phyloP scores from a whole-genome alignment of 768 basidiomycete genomes.

The Suillus cothurnatus region DNA sequence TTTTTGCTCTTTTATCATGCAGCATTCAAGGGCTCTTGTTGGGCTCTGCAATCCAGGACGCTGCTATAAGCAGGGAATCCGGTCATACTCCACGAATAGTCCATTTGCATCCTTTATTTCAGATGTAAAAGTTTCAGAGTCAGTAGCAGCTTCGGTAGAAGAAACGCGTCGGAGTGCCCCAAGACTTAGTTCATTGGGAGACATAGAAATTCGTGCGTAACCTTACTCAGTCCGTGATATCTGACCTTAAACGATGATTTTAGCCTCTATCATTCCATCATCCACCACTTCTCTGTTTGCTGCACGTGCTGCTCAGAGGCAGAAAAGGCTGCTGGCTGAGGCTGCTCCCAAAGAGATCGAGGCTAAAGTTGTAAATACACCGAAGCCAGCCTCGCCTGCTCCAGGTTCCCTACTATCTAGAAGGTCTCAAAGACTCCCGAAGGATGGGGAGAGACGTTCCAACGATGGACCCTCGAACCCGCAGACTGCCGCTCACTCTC shows the following conservation, averaged over 20 bases:
- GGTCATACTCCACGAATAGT: background rate
- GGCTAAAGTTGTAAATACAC: background rate
- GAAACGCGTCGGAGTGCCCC: constrained; percentile 9
- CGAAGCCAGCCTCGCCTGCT: background rate
- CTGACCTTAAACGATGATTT: too few species aligned
- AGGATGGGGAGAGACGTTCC: background rate
- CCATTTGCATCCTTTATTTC: constrained; percentile 9
- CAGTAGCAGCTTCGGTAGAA: background rate
- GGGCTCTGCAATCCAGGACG: background rate
- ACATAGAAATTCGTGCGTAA: constrained; percentile 26
- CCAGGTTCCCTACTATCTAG: background rate
- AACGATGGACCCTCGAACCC: background rate
- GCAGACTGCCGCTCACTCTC: background rate
- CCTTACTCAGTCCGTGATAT: background rate
- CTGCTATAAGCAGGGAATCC: constrained; percentile 1
- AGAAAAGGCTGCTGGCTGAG: background rate
- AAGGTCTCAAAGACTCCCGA: background rate
- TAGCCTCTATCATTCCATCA: constrained; percentile 1
- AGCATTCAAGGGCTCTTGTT: constrained; percentile 10
- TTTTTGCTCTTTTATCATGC: constrained; percentile 6
- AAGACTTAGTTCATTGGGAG: constrained; percentile 21
- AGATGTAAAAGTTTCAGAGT: constrained; percentile 6
- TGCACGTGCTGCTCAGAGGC: constrained; percentile 7
- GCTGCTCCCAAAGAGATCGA: background rate
- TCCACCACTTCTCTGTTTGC: constrained; percentile 8